A percentile compares a stretch with the other conserved stretches of the same genome.
These are phyloP conservation scores for Ganoderma multipileum DNA, from an alignment of 1,284 basidiomycete genomes.

Conservation along the genomic window DNA sequence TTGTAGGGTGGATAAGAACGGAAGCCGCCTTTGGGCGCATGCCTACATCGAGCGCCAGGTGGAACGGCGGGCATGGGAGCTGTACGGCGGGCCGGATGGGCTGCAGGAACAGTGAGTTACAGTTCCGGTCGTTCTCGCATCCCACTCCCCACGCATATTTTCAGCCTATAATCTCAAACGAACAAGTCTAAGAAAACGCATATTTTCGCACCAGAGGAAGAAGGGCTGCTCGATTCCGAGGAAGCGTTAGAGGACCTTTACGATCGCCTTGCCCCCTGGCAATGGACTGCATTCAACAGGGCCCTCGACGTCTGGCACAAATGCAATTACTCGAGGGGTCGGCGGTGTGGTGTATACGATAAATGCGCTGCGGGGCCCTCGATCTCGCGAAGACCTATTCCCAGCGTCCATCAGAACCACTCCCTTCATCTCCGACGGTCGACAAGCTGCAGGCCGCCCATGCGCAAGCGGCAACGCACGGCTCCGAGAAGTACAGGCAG, in stretches of 20 bases:
- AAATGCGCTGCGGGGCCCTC: neutral
- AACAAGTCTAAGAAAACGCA: neutral
- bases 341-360: neutral
- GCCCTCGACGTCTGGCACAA: neutral
- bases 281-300: neutral
- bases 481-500: neutral
- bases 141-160: neutral
- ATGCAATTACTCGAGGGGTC: neutral
- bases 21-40: neutral
- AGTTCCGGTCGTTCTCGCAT: neutral
- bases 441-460: neutral
- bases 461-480: neutral
- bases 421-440: neutral
- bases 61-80: neutral
- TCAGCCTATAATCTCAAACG: neutral
- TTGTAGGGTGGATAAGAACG: neutral
- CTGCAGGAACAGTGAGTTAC: neutral
- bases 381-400: neutral
- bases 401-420: neutral
- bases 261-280: neutral
- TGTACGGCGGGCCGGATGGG: neutral
- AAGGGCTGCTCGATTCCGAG: neutral
- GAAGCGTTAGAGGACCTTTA: neutral
- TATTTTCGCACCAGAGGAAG: neutral
- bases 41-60: neutral